Evolutionary conservation across 352 stramenopile genomes (phyloP).

Genomic region (Phytophthora brassicae): DNA sequence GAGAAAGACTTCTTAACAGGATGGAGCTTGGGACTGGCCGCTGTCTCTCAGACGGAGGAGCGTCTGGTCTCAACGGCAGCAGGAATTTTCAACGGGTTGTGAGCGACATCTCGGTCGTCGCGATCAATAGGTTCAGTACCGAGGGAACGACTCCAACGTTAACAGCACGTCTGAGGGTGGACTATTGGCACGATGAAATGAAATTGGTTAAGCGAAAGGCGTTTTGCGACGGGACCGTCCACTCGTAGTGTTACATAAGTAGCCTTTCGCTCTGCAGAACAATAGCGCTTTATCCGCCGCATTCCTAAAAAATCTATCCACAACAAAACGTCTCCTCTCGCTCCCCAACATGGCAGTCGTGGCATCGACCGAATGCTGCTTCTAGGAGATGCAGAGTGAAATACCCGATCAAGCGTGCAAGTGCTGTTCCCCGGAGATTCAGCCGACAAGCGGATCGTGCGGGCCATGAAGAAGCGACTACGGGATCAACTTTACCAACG

Average conservation of each 20-base stretch:
- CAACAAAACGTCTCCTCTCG: not conserved
- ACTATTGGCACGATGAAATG: constrained; percentile 7
- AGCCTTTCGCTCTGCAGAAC: too few relatives aligned
- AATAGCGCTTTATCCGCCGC: too few relatives aligned
- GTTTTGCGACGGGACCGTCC: too few relatives aligned
- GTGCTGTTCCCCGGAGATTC: constrained; percentile 5
- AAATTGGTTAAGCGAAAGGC: not conserved
- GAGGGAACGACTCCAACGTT: constrained; percentile 8
- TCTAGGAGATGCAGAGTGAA: not conserved
- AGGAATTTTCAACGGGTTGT: not conserved
- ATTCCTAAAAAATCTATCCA: not conserved
- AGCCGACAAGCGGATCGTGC: constrained; percentile 15
- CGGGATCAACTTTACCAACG: constrained; percentile 41
- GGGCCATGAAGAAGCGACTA: constrained; percentile 3
- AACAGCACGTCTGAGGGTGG: not conserved
- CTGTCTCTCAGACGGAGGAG: too few relatives aligned
- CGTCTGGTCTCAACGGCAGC: too few relatives aligned
- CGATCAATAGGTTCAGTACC: constrained; percentile 4
- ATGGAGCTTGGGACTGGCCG: too few relatives aligned
- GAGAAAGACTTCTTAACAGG: too few relatives aligned
- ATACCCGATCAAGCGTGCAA: not conserved
- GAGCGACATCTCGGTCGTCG: constrained; percentile 8
- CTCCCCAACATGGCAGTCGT: not conserved
- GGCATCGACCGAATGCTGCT: not conserved
- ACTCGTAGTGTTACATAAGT: too few relatives aligned